phyloP scores from a whole-genome alignment of 208 protist genomes.

The Trypanosoma boissoni region DNA sequence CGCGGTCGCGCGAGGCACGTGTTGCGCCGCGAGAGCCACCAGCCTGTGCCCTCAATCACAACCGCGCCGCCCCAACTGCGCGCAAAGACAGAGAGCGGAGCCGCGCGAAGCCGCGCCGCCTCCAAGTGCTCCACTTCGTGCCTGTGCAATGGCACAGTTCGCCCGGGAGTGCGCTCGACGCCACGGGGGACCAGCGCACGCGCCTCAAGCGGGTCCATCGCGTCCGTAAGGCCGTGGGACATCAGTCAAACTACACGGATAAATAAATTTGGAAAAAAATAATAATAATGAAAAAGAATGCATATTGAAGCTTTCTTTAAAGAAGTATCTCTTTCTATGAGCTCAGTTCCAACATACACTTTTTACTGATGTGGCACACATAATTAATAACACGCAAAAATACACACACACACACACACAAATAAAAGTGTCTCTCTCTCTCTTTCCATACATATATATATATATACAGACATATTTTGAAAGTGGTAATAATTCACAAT shows the following conservation, averaged over 20 bases:
- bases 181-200: neutral
- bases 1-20: neutral
- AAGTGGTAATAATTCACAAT: neutral
- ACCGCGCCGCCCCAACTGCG: neutral
- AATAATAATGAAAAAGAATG: too few relatives aligned
- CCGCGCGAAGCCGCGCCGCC: conserved; percentile 4
- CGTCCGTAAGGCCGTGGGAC: too few relatives aligned
- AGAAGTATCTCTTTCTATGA: too few relatives aligned
- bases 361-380: too few relatives aligned
- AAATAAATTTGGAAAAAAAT: too few relatives aligned
- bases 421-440: too few relatives aligned
- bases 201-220: neutral
- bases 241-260: too few relatives aligned
- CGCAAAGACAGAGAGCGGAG: conserved; percentile 1
- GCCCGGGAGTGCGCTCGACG: neutral
- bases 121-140: conserved; percentile 14
- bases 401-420: neutral
- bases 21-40: neutral
- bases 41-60: conserved; percentile 1
- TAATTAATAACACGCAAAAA: too few relatives aligned
- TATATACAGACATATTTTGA: neutral
- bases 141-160: neutral
- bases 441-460: too few relatives aligned
- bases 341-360: too few relatives aligned
- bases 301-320: too few relatives aligned